Conservation (phyloP, 1,139 yeast genomes). For the Tardiomyces depauwii region DNA sequence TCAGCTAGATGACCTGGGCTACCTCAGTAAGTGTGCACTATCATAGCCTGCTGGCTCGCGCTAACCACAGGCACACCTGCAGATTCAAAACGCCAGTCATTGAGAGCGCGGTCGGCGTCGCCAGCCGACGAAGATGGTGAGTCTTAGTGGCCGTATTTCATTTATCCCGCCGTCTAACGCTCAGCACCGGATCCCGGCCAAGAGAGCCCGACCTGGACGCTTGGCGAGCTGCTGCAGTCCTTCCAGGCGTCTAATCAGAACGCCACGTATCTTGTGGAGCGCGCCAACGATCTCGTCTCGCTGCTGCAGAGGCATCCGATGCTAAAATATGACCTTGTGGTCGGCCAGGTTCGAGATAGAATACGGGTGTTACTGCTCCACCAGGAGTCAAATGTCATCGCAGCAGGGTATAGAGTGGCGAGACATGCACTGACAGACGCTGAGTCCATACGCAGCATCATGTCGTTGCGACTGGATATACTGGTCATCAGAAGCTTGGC, state of each 20-base stretch:
- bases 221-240: conserved; percentile 37
- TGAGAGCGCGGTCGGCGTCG: background rate
- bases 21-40: conserved; percentile 3
- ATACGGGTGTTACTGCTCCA: conserved; percentile 53
- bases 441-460: conserved; percentile 36
- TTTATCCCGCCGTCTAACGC: conserved; percentile 2
- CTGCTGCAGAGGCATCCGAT: conserved; percentile 50
- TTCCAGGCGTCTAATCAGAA: conserved; percentile 29
- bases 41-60: too few species aligned
- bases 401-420: conserved; percentile 66
- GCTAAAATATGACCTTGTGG: conserved; percentile 52
- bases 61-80: background rate
- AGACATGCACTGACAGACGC: conserved; percentile 49
- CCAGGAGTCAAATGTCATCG: conserved; percentile 50
- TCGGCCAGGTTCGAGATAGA: conserved; percentile 47
- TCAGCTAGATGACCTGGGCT: conserved; percentile 23
- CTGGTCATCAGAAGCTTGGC: conserved; percentile 57
- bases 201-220: conserved; percentile 37
- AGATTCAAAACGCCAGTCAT: conserved; percentile 1
- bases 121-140: background rate
- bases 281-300: conserved; percentile 52
- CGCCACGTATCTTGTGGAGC: conserved; percentile 39
- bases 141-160: too few species aligned
- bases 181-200: conserved; percentile 8
- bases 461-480: conserved; percentile 44